Evolutionary conservation across 2,329 filamentous ascomycete species (phyloP).

Genomic region (Dothideomycetes sp.): DNA sequence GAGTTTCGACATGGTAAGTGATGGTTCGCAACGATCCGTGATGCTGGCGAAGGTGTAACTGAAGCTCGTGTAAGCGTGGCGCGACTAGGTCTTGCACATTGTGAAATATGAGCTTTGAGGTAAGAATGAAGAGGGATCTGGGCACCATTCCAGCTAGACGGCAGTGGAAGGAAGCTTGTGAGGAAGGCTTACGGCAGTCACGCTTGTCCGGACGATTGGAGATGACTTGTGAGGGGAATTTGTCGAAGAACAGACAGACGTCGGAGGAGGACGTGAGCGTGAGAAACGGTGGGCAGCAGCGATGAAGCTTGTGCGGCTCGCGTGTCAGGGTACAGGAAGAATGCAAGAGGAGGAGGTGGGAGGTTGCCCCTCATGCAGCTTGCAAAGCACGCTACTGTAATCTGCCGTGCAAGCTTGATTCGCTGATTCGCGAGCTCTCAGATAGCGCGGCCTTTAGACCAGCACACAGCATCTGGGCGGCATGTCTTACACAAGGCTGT

Average conservation of each 20-base stretch:
- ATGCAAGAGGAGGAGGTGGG: not conserved
- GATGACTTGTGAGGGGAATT: not conserved
- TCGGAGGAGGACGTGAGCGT: not conserved
- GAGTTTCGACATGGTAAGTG: constrained; percentile 71
- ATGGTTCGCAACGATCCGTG: not conserved
- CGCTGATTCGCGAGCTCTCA: no score
- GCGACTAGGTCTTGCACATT: no score
- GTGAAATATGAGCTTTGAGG: no score
- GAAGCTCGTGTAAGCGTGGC: not conserved
- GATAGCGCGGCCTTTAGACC: no score
- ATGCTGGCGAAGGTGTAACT: not conserved
- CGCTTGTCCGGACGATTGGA: no score
- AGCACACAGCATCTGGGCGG: no score
- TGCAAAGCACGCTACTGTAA: not conserved
- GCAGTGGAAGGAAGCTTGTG: no score
- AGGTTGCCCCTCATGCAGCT: not conserved
- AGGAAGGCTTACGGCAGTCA: no score
- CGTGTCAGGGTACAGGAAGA: not conserved
- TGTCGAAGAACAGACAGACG: constrained; percentile 1
- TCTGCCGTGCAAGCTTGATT: not conserved
- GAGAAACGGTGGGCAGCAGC: not conserved
- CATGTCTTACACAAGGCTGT: not conserved
- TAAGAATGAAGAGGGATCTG: no score
- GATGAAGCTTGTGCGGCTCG: not conserved
- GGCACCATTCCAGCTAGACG: no score